Conservation (phyloP, 345 rosid species). For the Carallia brachiata region DNA sequence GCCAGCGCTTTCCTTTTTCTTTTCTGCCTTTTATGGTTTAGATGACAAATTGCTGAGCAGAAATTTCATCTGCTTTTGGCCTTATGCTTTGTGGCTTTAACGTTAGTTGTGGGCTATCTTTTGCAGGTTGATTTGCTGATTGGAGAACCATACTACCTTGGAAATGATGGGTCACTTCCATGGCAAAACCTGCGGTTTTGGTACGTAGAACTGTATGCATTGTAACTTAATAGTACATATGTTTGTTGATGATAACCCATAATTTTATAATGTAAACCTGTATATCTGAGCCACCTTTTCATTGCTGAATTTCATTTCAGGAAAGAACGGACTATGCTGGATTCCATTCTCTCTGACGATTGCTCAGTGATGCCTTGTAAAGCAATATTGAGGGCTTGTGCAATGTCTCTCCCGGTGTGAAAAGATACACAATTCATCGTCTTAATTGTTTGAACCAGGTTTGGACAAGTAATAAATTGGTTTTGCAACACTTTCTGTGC, state of each 20-base stretch:
- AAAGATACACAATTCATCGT: neutral
- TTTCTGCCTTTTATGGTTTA: too few relatives aligned
- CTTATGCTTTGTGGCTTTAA: neutral
- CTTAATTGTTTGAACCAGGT: neutral
- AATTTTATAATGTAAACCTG: neutral
- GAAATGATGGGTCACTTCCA: slow-evolving; percentile 75
- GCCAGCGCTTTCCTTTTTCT: too few relatives aligned
- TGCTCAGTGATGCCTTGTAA: slow-evolving; percentile 70
- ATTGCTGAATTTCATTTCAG: slow-evolving; percentile 31
- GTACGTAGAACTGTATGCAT: slow-evolving; percentile 33
- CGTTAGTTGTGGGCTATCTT: neutral
- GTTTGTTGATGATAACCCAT: neutral
- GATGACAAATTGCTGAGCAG: too few relatives aligned
- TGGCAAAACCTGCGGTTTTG: slow-evolving; percentile 96
- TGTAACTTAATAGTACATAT: neutral
- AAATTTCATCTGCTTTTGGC: neutral
- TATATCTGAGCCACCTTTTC: neutral
- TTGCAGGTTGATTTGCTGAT: slow-evolving; percentile 75
- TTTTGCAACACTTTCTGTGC: slow-evolving; percentile 2
- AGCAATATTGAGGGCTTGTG: slow-evolving; percentile 76
- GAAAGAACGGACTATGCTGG: slow-evolving; percentile 76
- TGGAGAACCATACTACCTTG: slow-evolving; percentile 83
- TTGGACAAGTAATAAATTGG: neutral
- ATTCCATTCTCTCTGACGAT: slow-evolving; percentile 57
- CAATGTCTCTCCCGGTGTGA: slow-evolving; percentile 84